Evolutionary conservation across 1,284 basidiomycete species (phyloP), one percentile per base, ranked within the genome.

Genomic region (Neolentinus lepideus): DNA sequence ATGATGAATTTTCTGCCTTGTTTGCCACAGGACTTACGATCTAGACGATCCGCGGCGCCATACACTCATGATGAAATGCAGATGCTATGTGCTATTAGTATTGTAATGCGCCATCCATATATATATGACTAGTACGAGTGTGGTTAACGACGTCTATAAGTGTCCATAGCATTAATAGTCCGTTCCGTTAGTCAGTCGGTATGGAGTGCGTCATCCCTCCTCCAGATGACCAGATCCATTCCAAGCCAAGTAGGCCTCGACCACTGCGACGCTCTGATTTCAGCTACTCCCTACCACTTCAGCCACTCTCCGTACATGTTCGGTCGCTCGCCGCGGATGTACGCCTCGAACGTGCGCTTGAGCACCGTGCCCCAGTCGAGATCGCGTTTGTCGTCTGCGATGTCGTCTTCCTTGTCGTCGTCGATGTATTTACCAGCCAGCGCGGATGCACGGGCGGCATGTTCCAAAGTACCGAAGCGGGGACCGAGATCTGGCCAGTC

Each of bases 281-380:
- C 51, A 16, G 24, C 8, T 33, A n/a, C n/a, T n/a, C n/a, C 4
- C 12, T 38, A 68, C 76, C 76, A 80, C 31, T 67, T 60, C 54
- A 80, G 62, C 78, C 83, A 87, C 69, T 87, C 85, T 25, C 85
- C 85, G 67, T 88, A 90, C 83, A 87, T 84, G 68, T 88, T 89
- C 35, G 87, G 85, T 52, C 79, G 67, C 66, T 91, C 88, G 12
- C 81, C 83, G n/a, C 88, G 70, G 31, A 90, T 63, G 68, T 84
- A 90, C 51, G 78, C 78, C 71, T 91, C 88, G 65, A 90, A 90
- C 24, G 86, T 88, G 68, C 88, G 72, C 73, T 90, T 90, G 52
- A 90, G 63, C 46, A 90, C 85, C 19, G 83, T 77, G 24, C 81
- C 75, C 88, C 88, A 91, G 62, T 83, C 79, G 58, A 90, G 67